A percentile compares a stretch with the other conserved stretches of the same genome.
Evolutionary conservation across 2,329 filamentous ascomycete genomes (phyloP).

Genomic region (Cladosporium colombiae): DNA sequence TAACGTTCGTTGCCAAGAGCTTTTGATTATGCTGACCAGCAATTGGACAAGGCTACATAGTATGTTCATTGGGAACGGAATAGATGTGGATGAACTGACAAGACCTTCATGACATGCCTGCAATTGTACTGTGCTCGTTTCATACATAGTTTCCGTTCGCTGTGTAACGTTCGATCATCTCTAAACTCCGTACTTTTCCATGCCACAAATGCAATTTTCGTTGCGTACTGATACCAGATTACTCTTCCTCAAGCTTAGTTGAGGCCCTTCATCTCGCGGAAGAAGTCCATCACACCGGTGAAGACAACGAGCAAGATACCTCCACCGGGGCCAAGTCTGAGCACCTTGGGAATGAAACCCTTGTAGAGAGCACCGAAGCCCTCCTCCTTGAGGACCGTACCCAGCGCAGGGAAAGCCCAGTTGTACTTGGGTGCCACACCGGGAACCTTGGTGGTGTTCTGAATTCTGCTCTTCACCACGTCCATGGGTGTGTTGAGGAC

Average conservation of each 20-base stretch:
- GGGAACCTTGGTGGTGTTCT: conserved; percentile 84
- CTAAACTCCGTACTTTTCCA: conserved; percentile 15
- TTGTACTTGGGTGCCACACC: conserved; percentile 92
- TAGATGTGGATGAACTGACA: neutral
- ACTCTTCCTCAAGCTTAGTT: neutral
- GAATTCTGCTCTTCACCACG: conserved; percentile 96
- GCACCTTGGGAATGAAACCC: conserved; percentile 94
- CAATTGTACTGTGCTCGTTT: conserved; percentile 13
- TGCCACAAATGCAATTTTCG: conserved; percentile 10
- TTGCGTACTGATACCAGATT: neutral
- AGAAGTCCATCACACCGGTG: conserved; percentile 90
- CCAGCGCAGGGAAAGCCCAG: conserved; percentile 90
- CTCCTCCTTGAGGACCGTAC: conserved; percentile 88
- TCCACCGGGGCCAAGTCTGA: conserved; percentile 71
- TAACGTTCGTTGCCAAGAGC: conserved; percentile 4
- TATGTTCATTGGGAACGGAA: neutral
- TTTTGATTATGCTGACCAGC: neutral
- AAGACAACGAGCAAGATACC: conserved; percentile 81
- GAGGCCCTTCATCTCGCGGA: conserved; percentile 66
- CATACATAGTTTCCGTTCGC: conserved; percentile 11
- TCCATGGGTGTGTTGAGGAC: conserved; percentile 94
- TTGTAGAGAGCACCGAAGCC: conserved; percentile 93
- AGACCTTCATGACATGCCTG: neutral
- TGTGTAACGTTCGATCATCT: conserved; percentile 12
- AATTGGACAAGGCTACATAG: neutral